A percentile compares a stretch with the other conserved stretches of the same genome.
These are phyloP conservation scores for Acanthamoeba healyi DNA, from an alignment of 208 protist species.

Conservation along the genomic window DNA sequence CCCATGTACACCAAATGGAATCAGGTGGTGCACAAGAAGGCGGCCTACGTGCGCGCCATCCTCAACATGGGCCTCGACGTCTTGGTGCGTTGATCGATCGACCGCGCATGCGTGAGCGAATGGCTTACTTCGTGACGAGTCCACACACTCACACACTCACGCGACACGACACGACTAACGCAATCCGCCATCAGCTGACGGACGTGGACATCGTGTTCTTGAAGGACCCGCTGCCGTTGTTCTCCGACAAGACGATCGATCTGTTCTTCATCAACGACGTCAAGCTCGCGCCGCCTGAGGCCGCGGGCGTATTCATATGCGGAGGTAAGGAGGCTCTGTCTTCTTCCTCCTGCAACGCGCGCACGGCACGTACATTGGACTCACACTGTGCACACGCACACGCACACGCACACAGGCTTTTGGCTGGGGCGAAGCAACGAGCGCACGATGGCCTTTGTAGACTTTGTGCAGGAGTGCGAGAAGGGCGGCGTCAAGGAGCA, in stretches of 20 bases:
- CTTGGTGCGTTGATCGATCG: neutral
- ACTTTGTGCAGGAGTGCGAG: constrained; percentile 10
- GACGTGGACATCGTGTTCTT: constrained; percentile 51
- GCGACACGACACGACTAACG: no score
- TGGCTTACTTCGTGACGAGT: no score
- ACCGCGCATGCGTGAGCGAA: no score
- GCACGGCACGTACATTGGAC: neutral
- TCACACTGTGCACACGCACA: neutral
- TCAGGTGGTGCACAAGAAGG: constrained; percentile 37
- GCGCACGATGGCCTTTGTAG: neutral
- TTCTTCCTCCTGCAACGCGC: no score
- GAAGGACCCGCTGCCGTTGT: neutral
- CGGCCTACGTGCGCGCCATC: neutral
- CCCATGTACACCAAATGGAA: constrained; percentile 12
- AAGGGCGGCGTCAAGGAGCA: constrained; percentile 19
- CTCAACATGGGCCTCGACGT: constrained; percentile 24
- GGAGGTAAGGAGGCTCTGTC: no score
- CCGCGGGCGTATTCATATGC: no score
- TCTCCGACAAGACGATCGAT: neutral
- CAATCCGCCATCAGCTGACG: neutral
- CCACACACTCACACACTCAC: no score
- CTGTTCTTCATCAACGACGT: constrained; percentile 48
- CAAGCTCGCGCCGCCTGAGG: neutral
- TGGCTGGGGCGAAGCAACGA: constrained; percentile 31
- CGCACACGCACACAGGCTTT: neutral